phyloP scores from a whole-genome alignment of 2,329 filamentous ascomycete genomes.

The Claviceps humidiphila region DNA sequence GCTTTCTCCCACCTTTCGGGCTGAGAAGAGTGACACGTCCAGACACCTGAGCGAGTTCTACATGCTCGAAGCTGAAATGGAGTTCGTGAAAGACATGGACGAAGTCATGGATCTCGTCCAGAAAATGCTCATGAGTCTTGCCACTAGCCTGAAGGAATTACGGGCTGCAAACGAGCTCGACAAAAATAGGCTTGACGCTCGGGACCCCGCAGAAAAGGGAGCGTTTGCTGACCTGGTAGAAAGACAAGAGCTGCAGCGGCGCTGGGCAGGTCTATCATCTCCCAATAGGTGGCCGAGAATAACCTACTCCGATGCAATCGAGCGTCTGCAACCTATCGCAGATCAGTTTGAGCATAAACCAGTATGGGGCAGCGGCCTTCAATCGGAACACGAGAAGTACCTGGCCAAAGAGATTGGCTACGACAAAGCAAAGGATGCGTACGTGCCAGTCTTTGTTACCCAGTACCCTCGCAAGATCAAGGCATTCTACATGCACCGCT shows the following conservation, averaged over 20 bases:
- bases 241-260: conserved; percentile 37
- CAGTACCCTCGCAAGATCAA: conserved; percentile 84
- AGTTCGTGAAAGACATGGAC: conserved; percentile 58
- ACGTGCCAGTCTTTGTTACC: conserved; percentile 74
- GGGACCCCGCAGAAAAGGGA: conserved; percentile 25
- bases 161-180: conserved; percentile 33
- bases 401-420: conserved; percentile 55
- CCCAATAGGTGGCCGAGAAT: conserved; percentile 58
- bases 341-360: conserved; percentile 55
- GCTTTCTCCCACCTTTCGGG: conserved; percentile 83
- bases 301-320: conserved; percentile 68
- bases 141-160: conserved; percentile 24
- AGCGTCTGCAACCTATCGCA: conserved; percentile 47
- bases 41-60: conserved; percentile 96
- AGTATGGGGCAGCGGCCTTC: conserved; percentile 59
- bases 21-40: conserved; percentile 84
- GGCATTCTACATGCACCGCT: conserved; percentile 60
- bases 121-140: conserved; percentile 51
- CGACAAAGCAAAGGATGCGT: conserved; percentile 28
- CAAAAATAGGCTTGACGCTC: conserved; percentile 20
- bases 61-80: conserved; percentile 90
- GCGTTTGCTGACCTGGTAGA: conserved; percentile 32
- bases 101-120: conserved; percentile 71
- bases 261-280: conserved; percentile 58
- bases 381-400: conserved; percentile 86